Percentiles rank a stretch among this genome's conserved stretches.
Evolutionary conservation across 805 yeast genomes (phyloP).

Genomic region (Kodamaea sagamina): DNA sequence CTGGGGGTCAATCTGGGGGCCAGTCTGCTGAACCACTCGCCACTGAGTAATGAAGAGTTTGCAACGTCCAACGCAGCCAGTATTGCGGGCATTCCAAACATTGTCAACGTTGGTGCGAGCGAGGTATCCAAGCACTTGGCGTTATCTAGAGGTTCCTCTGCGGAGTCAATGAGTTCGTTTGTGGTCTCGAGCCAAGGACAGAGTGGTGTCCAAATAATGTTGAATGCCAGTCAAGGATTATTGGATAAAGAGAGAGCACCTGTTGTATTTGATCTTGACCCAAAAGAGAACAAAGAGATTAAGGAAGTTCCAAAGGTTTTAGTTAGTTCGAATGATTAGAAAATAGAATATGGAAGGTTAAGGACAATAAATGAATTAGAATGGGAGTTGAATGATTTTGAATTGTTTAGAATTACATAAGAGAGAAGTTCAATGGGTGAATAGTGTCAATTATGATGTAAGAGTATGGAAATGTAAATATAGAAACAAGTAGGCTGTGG

Average conservation of each 20-base stretch:
- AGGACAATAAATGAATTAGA: too few relatives aligned
- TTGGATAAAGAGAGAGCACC: slow-evolving; percentile 4
- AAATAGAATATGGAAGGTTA: neutral
- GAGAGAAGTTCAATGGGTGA: too few relatives aligned
- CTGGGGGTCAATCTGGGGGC: neutral
- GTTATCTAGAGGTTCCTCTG: slow-evolving; percentile 10
- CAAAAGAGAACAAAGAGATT: neutral
- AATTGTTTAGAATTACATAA: too few relatives aligned
- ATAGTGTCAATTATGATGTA: too few relatives aligned
- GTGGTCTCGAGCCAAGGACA: slow-evolving; percentile 2
- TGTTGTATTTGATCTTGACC: slow-evolving; percentile 3
- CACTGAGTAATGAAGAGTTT: slow-evolving; percentile 6
- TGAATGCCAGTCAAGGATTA: slow-evolving; percentile 11
- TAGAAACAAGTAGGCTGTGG: too few relatives aligned
- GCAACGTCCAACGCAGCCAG: slow-evolving; percentile 1
- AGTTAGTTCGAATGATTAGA: slow-evolving; percentile 15
- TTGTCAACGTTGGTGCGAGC: neutral
- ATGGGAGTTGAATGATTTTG: too few relatives aligned
- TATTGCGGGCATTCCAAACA: slow-evolving; percentile 1
- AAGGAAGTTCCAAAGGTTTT: slow-evolving; percentile 13
- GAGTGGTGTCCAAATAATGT: slow-evolving; percentile 11
- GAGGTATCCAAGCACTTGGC: slow-evolving; percentile 1
- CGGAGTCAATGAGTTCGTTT: slow-evolving; percentile 15
- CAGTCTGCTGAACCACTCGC: neutral
- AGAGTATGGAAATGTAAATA: too few relatives aligned